Evolutionary conservation across 495 filamentous ascomycete species (phyloP), one percentile per base, ranked within the genome.

Genomic region (Xylaria curta): DNA sequence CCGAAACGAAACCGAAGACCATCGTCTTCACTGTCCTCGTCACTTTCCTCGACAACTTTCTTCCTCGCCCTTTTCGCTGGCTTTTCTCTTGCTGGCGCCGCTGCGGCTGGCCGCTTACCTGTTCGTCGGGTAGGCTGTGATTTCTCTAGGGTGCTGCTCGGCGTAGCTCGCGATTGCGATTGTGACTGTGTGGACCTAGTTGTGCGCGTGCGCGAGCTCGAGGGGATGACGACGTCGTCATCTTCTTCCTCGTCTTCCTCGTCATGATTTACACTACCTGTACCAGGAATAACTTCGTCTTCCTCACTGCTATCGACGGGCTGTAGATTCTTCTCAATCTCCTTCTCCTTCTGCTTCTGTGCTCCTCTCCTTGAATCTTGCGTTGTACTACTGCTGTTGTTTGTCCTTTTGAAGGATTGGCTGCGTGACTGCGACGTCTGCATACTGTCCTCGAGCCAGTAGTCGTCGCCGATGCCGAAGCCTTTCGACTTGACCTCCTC

Each of bases 391-490:
- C 36, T 38, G 8, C 36, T 38, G 8, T 63, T 70, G 5, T 33
- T 60, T 2, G 4, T 31, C 15, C 33, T 69, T 28, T 49, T 80
- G 66, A 78, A 76, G 21, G 74, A 72, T n/a, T 68, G 69, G 46
- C 64, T 72, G n/a, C 24, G 60, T 7, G 69, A 44, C 44, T 80
- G 77, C 31, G 70, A 72, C 60, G 80, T 77, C 26, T 70, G 72
- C 46, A 62, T 74, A 51, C 82, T 81, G 31, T 80, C 80, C 67
- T 89, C 87, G 68, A 91, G 82, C 92, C 93, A 97, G 80, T 94
- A 93, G 49, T 92, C 89, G 49, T 97, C 92, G 0, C 95, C 94
- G 64, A 97, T 90, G 1, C 94, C 94, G 76, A 92, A 94, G 66
- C 91, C 90, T 73, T 92, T 94, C 62, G 88, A 87, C 71, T 89